These are phyloP conservation scores for Bisporella sp. DNA, from an alignment of 2,329 filamentous ascomycete species.

Conservation along the genomic window DNA sequence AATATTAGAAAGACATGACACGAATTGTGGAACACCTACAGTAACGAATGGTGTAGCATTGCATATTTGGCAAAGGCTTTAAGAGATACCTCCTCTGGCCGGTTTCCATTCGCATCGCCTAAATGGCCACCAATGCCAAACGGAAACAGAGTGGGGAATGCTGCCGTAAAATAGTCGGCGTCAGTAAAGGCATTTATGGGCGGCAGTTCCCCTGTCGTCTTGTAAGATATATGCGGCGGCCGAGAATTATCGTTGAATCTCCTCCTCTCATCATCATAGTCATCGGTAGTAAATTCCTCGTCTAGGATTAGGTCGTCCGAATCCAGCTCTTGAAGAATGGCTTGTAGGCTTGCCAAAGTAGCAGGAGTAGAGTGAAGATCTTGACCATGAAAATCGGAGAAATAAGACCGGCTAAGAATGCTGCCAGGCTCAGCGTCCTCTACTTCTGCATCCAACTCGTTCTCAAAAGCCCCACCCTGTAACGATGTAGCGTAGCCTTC, in stretches of 20 bases:
- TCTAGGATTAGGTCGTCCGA: neutral
- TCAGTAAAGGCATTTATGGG: too few species aligned
- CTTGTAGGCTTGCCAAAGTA: constrained; percentile 7
- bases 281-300: neutral
- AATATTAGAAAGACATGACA: too few species aligned
- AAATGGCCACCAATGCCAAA: too few species aligned
- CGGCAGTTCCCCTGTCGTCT: neutral
- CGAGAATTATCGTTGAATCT: constrained; percentile 1
- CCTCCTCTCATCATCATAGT: neutral
- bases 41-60: too few species aligned
- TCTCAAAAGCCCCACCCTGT: constrained; percentile 8
- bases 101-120: too few species aligned
- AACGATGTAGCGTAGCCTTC: constrained; percentile 8
- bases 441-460: constrained; percentile 3
- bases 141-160: too few species aligned
- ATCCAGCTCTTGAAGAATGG: constrained; percentile 5
- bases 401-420: constrained; percentile 2
- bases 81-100: too few species aligned
- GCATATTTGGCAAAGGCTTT: too few species aligned
- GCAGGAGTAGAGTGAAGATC: constrained; percentile 8
- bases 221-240: constrained; percentile 2
- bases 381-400: constrained; percentile 10
- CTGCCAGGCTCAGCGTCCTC: constrained; percentile 7
- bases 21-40: too few species aligned
- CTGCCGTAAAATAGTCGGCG: too few species aligned